These are phyloP conservation scores for Candida michaelii DNA, from an alignment of 805 yeast genomes.

Conservation along the genomic window DNA sequence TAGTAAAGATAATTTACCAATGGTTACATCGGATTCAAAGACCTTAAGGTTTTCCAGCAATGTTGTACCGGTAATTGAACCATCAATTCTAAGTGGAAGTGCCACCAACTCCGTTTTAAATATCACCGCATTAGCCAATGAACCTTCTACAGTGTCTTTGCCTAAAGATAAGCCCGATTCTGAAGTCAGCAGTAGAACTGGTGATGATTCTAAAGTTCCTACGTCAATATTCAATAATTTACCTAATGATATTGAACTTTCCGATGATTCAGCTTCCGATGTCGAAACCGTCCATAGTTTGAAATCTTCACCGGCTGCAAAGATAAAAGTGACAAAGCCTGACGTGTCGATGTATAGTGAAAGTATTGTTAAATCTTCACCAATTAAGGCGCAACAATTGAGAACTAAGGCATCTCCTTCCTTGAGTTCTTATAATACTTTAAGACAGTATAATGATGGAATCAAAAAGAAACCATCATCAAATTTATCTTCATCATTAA, in stretches of 20 bases:
- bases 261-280: constrained; percentile 47
- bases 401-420: constrained; percentile 20
- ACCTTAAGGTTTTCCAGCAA: constrained; percentile 31
- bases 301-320: constrained; percentile 11
- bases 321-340: constrained; percentile 12
- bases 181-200: not conserved
- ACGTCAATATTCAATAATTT: constrained; percentile 43
- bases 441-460: constrained; percentile 19
- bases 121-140: constrained; percentile 29
- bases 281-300: constrained; percentile 27
- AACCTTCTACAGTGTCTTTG: not conserved
- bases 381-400: constrained; percentile 24
- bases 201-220: constrained; percentile 2
- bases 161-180: not conserved
- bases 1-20: constrained; percentile 3
- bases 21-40: constrained; percentile 37
- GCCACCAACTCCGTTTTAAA: constrained; percentile 35
- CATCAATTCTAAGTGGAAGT: constrained; percentile 22
- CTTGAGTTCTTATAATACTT: constrained; percentile 23
- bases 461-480: constrained; percentile 28
- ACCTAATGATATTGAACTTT: constrained; percentile 48
- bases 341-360: constrained; percentile 26
- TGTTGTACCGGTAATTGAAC: constrained; percentile 19
- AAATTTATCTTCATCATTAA: constrained; percentile 31
- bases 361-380: constrained; percentile 27